These are phyloP conservation scores for Talaromyces liani DNA, from an alignment of 495 filamentous ascomycete species.

Conservation along the genomic window DNA sequence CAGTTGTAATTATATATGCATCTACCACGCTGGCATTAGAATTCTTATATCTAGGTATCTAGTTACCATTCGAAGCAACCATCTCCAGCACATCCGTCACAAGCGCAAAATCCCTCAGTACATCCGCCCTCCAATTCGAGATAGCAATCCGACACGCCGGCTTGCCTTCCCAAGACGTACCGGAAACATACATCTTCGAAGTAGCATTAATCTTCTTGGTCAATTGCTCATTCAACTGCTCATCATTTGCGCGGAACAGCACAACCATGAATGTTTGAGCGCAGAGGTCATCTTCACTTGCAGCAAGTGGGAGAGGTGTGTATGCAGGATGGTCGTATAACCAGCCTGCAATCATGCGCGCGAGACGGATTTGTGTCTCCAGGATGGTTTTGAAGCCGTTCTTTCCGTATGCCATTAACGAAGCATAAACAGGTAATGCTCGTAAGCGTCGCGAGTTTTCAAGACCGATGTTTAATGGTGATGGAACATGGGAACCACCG, in stretches of 20 bases:
- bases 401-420: conserved; percentile 66
- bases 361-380: conserved; percentile 59
- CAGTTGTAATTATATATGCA: background rate
- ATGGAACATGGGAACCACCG: conserved; percentile 47
- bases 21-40: background rate
- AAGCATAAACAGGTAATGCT: conserved; percentile 80
- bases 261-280: conserved; percentile 65
- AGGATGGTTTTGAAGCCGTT: conserved; percentile 66
- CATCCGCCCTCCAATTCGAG: conserved; percentile 63
- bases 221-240: conserved; percentile 55
- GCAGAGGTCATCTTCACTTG: conserved; percentile 26
- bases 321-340: conserved; percentile 53
- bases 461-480: conserved; percentile 79
- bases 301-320: conserved; percentile 52
- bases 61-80: conserved; percentile 10
- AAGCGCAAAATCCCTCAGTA: conserved; percentile 27
- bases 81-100: conserved; percentile 29
- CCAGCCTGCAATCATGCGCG: conserved; percentile 57
- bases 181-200: conserved; percentile 73
- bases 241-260: conserved; percentile 69
- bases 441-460: conserved; percentile 91
- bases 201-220: conserved; percentile 65
- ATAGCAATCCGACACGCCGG: conserved; percentile 76
- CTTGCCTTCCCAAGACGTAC: conserved; percentile 65
- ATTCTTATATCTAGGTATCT: background rate